Percentiles rank a stretch among this genome's conserved stretches.
These are phyloP conservation scores for Leptosphaerulina australis DNA, from an alignment of 2,329 filamentous ascomycete genomes.

Conservation along the genomic window DNA sequence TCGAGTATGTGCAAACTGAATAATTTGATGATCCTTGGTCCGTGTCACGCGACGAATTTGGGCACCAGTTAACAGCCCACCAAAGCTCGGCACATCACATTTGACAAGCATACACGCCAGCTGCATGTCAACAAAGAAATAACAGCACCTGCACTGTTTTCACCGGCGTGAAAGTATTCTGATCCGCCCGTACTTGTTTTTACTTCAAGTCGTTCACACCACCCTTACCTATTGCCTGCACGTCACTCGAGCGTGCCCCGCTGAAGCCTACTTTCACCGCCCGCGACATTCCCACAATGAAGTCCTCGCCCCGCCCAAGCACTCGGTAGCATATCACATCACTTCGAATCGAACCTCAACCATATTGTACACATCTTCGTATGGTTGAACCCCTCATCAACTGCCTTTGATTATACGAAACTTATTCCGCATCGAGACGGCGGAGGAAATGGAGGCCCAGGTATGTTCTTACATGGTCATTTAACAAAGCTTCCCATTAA, in stretches of 20 bases:
- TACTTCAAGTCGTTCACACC: conserved; percentile 8
- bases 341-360: conserved; percentile 19
- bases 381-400: conserved; percentile 24
- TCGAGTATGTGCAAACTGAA: conserved; percentile 1
- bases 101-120: conserved; percentile 11
- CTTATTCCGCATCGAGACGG: conserved; percentile 30
- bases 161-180: conserved; percentile 1
- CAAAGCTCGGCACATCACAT: conserved; percentile 12
- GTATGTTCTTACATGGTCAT: conserved; percentile 26
- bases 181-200: conserved; percentile 8
- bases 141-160: conserved; percentile 1
- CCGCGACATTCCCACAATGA: conserved; percentile 44
- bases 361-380: conserved; percentile 27
- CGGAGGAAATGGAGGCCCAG: conserved; percentile 49
- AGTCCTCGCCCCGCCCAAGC: conserved; percentile 39
- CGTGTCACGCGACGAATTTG: conserved; percentile 21
- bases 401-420: conserved; percentile 26
- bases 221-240: conserved; percentile 28
- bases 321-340: conserved; percentile 43
- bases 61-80: conserved; percentile 15
- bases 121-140: conserved; percentile 11
- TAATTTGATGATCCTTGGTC: neutral
- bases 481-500: neutral
- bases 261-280: conserved; percentile 42
- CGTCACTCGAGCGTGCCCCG: conserved; percentile 39